Evolutionary conservation across 352 stramenopile species (phyloP).

Genomic region (Halophytophthora batemanensis): DNA sequence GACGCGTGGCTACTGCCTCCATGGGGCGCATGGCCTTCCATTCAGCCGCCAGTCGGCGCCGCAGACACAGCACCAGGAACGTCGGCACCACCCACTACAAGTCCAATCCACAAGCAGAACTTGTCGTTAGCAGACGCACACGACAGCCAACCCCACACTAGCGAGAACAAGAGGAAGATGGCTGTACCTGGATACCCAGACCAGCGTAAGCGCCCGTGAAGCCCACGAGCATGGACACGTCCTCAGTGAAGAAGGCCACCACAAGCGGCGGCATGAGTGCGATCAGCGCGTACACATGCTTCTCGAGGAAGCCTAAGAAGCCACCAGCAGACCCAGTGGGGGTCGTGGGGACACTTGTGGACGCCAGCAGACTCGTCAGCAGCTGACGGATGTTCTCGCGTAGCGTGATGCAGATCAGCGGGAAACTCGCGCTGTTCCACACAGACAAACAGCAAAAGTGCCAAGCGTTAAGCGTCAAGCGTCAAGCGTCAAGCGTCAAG

Average conservation of each 20-base stretch:
- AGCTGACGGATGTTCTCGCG: conserved; percentile 82
- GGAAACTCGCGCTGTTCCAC: conserved; percentile 67
- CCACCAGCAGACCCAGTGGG: conserved; percentile 18
- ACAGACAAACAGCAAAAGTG: neutral
- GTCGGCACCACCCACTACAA: conserved; percentile 80
- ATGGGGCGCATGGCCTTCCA: conserved; percentile 36
- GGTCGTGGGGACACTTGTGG: conserved; percentile 9
- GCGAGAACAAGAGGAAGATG: conserved; percentile 4
- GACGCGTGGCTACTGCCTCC: conserved; percentile 23
- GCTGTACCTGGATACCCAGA: conserved; percentile 76
- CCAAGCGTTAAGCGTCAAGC: neutral
- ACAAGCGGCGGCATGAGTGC: conserved; percentile 75
- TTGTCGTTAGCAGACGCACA: too few relatives aligned
- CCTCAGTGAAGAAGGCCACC: conserved; percentile 84
- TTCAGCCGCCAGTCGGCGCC: conserved; percentile 46
- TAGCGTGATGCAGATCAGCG: conserved; percentile 84
- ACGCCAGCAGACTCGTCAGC: conserved; percentile 39
- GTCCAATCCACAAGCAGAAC: conserved; percentile 12
- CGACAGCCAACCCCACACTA: too few relatives aligned
- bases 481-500: conserved; percentile 4
- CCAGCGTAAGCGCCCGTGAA: conserved; percentile 85
- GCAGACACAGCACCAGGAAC: conserved; percentile 72
- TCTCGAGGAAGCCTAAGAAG: conserved; percentile 41
- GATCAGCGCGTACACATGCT: conserved; percentile 65
- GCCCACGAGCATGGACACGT: conserved; percentile 87